Evolutionary conservation across 1,284 basidiomycete species (phyloP), one percentile per base, ranked within the genome.

Genomic region (Cryptococcus floricola): DNA sequence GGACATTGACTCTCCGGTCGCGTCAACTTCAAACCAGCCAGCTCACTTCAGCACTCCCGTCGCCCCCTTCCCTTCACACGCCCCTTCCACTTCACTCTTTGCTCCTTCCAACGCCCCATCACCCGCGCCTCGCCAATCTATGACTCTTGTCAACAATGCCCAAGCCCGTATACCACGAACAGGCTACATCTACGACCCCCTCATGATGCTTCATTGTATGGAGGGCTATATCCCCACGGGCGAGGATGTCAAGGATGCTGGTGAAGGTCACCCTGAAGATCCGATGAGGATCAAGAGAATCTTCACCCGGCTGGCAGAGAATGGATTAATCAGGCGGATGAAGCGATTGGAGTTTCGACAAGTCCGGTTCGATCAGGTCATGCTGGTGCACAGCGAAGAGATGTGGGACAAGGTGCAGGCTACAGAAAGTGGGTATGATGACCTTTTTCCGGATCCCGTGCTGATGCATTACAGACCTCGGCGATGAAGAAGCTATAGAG

Each of bases 361-460:
- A 50, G 91, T 88, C 4, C 80, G 81, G 43, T 83, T 83, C 58
- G 82, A 87, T 41, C 94, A 98, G 77, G 89, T 87, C 9, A 78
- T 89, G 54, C 84, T 96, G 9, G 91, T 98, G 1, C 95, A 99
- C 74, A 87, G 85, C 50, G 84, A 88, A 64, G 87, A 88, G 51
- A 86, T 94, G 63, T 97, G 93, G 92, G 83, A 92, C 59, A 91
- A 91, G 73, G 87, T 98, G 19, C 80, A 88, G 63, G 85, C 83
- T 18, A 86, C 73, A 1, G 70, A 72, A 41, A 53, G 76, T 75
- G 44, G 56, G 71, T 65, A 8, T 8, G 8, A 10, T 1, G 31
- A 34, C n/a, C 16, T 42, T n/a, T 42, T 1, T 1, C 41, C 12
- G 6, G 41, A n/a, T 39, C 10, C 23, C 31, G 34, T 28, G 18